A percentile compares a stretch with the other conserved stretches of the same genome.
These are phyloP conservation scores for Diospyros kaki DNA, from an alignment of 148 eudicot species.

Conservation along the genomic window DNA sequence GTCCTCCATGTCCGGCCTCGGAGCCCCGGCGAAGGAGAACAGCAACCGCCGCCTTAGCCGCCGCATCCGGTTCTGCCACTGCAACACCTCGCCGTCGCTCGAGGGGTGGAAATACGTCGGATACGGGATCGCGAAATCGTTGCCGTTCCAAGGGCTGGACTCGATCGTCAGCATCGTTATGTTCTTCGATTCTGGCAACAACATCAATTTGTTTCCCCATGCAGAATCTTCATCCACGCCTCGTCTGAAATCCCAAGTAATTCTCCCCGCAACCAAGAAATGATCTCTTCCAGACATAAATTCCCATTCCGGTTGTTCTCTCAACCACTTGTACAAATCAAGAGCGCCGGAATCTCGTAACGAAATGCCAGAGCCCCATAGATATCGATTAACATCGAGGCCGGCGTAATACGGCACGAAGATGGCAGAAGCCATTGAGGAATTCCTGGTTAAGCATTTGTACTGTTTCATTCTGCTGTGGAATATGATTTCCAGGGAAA, in stretches of 20 bases:
- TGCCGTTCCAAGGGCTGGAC: slow-evolving; percentile 62
- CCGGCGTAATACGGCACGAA: slow-evolving; percentile 75
- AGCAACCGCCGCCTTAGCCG: slow-evolving; percentile 26
- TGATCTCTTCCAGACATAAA: slow-evolving; percentile 56
- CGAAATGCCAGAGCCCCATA: slow-evolving; percentile 26
- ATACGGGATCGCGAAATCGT: slow-evolving; percentile 70
- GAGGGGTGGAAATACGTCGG: slow-evolving; percentile 83
- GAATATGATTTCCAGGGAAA: slow-evolving; percentile 59
- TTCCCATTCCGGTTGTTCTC: slow-evolving; percentile 57
- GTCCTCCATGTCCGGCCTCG: slow-evolving; percentile 37
- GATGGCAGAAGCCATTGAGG: slow-evolving; percentile 55
- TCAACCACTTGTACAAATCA: slow-evolving; percentile 44
- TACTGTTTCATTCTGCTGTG: slow-evolving; percentile 66
- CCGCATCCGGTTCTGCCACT: slow-evolving; percentile 62
- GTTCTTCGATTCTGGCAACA: slow-evolving; percentile 54
- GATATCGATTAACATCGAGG: slow-evolving; percentile 50
- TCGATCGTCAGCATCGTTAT: slow-evolving; percentile 63
- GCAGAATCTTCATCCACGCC: slow-evolving; percentile 19
- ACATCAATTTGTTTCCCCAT: slow-evolving; percentile 66
- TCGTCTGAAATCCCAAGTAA: slow-evolving; percentile 84
- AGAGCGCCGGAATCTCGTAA: slow-evolving; percentile 37
- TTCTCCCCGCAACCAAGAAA: slow-evolving; percentile 66
- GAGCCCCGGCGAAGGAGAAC: slow-evolving; percentile 62
- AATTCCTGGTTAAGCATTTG: slow-evolving; percentile 54
- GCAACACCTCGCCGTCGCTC: slow-evolving; percentile 35